A percentile compares a stretch with the other conserved stretches of the same genome.
phyloP scores from a whole-genome alignment of 1,284 basidiomycete genomes.

The Schizophyllum commune region DNA sequence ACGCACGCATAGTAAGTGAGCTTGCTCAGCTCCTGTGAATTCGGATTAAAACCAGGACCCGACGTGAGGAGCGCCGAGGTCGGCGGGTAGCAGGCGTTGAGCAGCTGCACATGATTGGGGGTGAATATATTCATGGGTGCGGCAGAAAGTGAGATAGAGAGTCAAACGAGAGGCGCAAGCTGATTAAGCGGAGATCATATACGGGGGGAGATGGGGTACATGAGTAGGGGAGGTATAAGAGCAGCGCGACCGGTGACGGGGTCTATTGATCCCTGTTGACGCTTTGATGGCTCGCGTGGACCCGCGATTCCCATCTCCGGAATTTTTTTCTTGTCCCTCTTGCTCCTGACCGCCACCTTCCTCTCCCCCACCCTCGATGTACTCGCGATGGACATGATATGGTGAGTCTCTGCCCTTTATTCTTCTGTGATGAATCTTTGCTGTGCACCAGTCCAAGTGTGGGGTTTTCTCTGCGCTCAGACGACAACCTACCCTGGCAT shows the following conservation, averaged over 20 bases:
- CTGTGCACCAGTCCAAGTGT: conserved; percentile 50
- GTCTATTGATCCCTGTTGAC: background rate
- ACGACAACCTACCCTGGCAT: conserved; percentile 35
- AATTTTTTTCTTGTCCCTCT: background rate
- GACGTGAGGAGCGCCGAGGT: conserved; percentile 70
- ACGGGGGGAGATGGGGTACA: background rate
- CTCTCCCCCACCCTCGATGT: background rate
- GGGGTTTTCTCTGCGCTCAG: conserved; percentile 22
- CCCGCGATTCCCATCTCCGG: background rate
- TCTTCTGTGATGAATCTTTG: conserved; percentile 31
- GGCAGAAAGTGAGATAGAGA: background rate
- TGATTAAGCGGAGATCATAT: conserved; percentile 9
- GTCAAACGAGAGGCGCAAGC: conserved; percentile 10
- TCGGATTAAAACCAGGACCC: conserved; percentile 77
- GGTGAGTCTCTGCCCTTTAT: conserved; percentile 8
- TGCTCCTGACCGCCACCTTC: background rate
- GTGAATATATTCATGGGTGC: conserved; percentile 54
- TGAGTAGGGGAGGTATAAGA: background rate
- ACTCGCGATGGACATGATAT: background rate
- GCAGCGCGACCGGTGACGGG: background rate
- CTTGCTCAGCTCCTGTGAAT: conserved; percentile 85
- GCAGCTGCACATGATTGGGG: conserved; percentile 80
- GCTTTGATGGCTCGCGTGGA: background rate
- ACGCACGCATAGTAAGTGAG: conserved; percentile 84
- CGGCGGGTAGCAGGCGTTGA: conserved; percentile 88